Conservation (phyloP, 2,329 filamentous ascomycete species). For the Grosmannia penicillata region DNA sequence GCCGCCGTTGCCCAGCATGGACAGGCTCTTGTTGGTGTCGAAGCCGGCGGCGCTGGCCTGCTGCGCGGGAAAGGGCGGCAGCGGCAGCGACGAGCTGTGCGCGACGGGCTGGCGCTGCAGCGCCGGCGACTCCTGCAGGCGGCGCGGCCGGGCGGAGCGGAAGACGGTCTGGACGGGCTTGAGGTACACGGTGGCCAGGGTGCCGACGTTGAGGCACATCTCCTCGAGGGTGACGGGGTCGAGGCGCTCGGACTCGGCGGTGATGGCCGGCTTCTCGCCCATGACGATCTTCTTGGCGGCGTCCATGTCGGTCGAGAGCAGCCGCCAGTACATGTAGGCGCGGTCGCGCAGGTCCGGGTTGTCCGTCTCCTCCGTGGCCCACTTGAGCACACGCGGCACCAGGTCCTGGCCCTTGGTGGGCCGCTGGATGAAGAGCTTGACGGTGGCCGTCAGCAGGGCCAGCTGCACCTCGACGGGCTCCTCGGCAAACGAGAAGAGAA, state of each 20-base stretch:
- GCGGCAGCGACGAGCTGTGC: constrained; percentile 11
- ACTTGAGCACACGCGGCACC: constrained; percentile 89
- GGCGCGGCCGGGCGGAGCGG: constrained; percentile 67
- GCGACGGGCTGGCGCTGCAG: constrained; percentile 57
- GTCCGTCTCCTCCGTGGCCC: constrained; percentile 98
- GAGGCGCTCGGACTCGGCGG: constrained; percentile 86
- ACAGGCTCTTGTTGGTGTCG: constrained; percentile 45
- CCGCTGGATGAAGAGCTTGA: constrained; percentile 94
- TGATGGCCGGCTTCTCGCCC: constrained; percentile 94
- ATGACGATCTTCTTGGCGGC: constrained; percentile 82
- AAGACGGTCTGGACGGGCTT: constrained; percentile 98
- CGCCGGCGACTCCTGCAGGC: constrained; percentile 69
- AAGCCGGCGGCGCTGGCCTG: too few relatives aligned
- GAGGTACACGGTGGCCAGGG: constrained; percentile 89
- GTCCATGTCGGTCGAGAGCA: constrained; percentile 81
- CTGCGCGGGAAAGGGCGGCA: constrained; percentile 14
- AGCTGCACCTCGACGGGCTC: constrained; percentile 94
- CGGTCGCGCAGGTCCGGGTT: constrained; percentile 92
- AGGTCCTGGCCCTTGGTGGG: constrained; percentile 89
- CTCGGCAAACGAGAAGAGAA: constrained; percentile 83
- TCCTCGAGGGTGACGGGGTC: constrained; percentile 87
- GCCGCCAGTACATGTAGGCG: constrained; percentile 98
- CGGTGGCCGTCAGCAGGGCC: constrained; percentile 84
- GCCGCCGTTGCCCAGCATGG: constrained; percentile 39
- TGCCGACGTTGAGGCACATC: constrained; percentile 93